A percentile compares a stretch with the other conserved stretches of the same genome.
These are phyloP conservation scores for Eutrema salsugineum DNA, from an alignment of 441 rosid species.

Conservation along the genomic window DNA sequence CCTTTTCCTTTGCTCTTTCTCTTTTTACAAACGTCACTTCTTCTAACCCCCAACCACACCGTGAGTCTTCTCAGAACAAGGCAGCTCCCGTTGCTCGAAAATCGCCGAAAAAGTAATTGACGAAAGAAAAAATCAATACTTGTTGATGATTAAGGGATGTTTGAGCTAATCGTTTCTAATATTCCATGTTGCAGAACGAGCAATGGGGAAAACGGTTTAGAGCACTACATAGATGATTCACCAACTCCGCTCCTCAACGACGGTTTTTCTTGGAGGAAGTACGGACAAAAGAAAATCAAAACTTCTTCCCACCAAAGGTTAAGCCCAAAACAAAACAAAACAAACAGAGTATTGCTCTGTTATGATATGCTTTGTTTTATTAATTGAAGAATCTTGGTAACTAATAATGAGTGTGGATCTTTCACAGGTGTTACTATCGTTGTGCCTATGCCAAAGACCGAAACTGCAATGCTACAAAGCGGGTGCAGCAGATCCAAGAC, in stretches of 20 bases:
- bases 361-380: neutral
- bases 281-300: constrained; percentile 23
- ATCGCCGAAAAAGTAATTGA: neutral
- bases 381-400: neutral
- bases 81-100: neutral
- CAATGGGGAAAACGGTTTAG: neutral
- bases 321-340: no score
- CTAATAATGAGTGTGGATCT: neutral
- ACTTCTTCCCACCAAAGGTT: constrained; percentile 11
- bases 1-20: constrained; percentile 7
- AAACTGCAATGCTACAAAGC: constrained; percentile 19
- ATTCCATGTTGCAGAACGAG: neutral
- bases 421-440: constrained; percentile 14
- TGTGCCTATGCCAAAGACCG: constrained; percentile 11
- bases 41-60: neutral
- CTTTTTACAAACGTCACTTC: neutral
- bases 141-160: neutral
- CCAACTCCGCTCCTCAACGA: neutral
- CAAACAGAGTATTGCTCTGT: neutral
- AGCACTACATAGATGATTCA: neutral
- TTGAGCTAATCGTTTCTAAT: neutral
- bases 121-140: neutral
- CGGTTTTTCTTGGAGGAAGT: constrained; percentile 19
- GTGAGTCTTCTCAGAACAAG: neutral
- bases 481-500: constrained; percentile 23